Conservation (phyloP, 2,329 filamentous ascomycete species). For the Fusarium musae region DNA sequence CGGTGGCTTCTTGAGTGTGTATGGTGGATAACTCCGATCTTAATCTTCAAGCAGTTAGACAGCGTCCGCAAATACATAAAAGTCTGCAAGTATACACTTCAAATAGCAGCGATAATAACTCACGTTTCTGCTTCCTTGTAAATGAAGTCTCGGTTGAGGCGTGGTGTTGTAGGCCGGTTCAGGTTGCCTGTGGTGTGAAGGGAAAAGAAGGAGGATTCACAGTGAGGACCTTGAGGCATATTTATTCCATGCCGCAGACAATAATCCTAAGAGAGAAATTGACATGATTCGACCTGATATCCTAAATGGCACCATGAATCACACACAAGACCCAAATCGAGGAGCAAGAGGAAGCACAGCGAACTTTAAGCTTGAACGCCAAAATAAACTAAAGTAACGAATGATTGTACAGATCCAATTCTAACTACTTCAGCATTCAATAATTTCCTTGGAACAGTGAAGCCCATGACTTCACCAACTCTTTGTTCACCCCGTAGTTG, state of each 20-base stretch:
- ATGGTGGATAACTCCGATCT: background rate
- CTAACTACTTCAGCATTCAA: rapidly evolving
- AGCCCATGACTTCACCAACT: background rate
- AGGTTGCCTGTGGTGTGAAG: background rate
- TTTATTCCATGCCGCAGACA: background rate
- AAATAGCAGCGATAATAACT: too few species aligned
- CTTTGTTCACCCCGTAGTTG: background rate
- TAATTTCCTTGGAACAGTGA: background rate
- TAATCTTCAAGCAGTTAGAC: background rate
- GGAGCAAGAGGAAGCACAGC: background rate
- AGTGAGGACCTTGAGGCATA: background rate
- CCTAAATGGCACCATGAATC: background rate
- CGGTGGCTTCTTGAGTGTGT: background rate
- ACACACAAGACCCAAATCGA: background rate
- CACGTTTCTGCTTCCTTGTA: background rate
- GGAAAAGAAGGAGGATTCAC: background rate
- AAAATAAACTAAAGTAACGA: background rate
- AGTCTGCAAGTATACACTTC: background rate
- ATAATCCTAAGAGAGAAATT: background rate
- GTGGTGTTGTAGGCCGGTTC: background rate
- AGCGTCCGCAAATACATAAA: background rate
- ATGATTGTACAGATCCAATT: rapidly evolving
- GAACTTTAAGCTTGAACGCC: background rate
- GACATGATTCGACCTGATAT: background rate
- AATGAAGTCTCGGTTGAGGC: too few species aligned